Conservation (phyloP, 2,329 filamentous ascomycete genomes). For the Talaromyces marneffei region DNA sequence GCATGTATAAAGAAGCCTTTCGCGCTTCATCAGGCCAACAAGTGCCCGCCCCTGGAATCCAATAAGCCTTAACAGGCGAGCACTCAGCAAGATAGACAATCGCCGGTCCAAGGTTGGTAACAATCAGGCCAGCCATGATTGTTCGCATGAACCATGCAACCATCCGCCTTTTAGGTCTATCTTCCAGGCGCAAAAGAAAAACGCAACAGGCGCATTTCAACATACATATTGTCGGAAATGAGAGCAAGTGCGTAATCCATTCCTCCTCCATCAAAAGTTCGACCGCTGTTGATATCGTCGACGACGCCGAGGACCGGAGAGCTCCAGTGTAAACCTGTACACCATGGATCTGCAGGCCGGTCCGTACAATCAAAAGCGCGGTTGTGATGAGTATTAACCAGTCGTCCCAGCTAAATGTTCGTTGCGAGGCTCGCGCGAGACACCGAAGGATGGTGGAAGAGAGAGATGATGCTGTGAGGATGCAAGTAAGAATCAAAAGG, state of each 20-base stretch:
- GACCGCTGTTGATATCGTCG: not conserved
- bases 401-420: not conserved
- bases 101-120: not conserved
- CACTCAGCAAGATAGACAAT: not conserved
- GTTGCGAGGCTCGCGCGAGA: not conserved
- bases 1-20: not conserved
- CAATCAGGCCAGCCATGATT: constrained; percentile 1
- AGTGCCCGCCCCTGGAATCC: not conserved
- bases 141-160: not conserved
- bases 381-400: not conserved
- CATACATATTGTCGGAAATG: not conserved
- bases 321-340: not conserved
- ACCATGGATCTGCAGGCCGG: not conserved
- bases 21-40: not conserved
- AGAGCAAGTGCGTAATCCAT: not conserved
- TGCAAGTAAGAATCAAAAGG: constrained; percentile 1
- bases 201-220: not conserved
- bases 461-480: not conserved
- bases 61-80: constrained; percentile 1
- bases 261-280: not conserved
- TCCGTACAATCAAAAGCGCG: not conserved
- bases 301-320: not conserved
- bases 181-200: not conserved
- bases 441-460: not conserved
- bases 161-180: not conserved